Base-by-base conservation (phyloP, 2,329 filamentous ascomycete genomes). In the Penicillium griseofulvum region DNA sequence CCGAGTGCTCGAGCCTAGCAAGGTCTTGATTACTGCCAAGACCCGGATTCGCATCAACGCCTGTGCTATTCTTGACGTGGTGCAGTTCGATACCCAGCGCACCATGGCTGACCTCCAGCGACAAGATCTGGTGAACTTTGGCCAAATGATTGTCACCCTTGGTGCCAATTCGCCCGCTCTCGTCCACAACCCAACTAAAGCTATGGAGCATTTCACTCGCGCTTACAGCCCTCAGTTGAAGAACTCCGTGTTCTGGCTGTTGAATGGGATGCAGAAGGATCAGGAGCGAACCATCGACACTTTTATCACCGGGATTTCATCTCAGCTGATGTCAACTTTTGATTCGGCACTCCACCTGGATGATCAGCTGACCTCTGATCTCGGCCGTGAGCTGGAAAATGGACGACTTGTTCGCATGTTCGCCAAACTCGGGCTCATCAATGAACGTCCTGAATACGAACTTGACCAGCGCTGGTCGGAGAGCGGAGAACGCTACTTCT, bases 11-110 rank as follows among this genome's bases (percentile, higher is more conserved):
- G 90, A 94, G 56, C 82, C 90, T 12, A 93, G 85, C 74, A 97
- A 97, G 72, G 87, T 99, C 54, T 82, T 99, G 16, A 70, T 97
- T 22, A 97, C 93, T 0, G 89, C 91, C 42, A 96, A 93, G 75
- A 94, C 93, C 68, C 88, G 92, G 31, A 85, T 99, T 59, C 87
- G 93, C 31, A 80, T 99, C 39, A 93, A 89, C 67, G 91, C 89
- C 16, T 97, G 93, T 72, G 89, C 87, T 2, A 87, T 99, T 31
- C 80, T 96, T 56, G 94, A 99, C 68, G 91, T 99, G 33, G 83
- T 96, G 17, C 87, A 95, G 56, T 91, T 86, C 66, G 92, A 97
- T 49, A 79, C 82, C 31, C 81, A 85, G 48, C 84, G 85, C 24
- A 80, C 87, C 3, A 65, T 93, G 1, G 74, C 83, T 17, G 91